Base-by-base conservation (phyloP, 345 rosid species). In the Jatropha curcas region DNA sequence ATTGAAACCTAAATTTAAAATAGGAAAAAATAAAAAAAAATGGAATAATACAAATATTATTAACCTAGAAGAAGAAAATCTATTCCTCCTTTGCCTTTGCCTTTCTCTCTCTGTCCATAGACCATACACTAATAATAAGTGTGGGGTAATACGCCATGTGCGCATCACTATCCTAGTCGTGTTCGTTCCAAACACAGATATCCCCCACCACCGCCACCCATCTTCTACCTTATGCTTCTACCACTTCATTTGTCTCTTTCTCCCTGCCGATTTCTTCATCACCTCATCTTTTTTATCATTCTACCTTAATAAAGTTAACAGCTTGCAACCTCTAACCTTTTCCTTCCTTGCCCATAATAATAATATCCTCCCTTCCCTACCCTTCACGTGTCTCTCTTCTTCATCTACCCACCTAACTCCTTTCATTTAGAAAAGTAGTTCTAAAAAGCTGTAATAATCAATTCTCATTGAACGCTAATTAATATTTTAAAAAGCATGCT, bases 61-160 rank as follows among this genome's bases (percentile, higher is more conserved):
- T n/a, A n/a, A n/a, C n/a, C n/a, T n/a, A n/a, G n/a, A n/a, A n/a
- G n/a, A 8, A 39, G 41, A 65, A 30, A 70, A 52, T 45, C 20
- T 22, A 20, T 27, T 24, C 37, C 2, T 31, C 17, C n/a, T n/a
- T n/a, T n/a, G n/a, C n/a, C n/a, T n/a, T n/a, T n/a, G n/a, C n/a
- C n/a, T 7, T 4, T n/a, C 1, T 20, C 24, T 39, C 1, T 25
- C 33, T 67, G 31, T 46, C 48, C 24, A 57, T 22, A 41, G n/a
- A n/a, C n/a, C 25, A 28, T 4, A 3, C 7, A 27, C 2, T 12
- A 31, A 19, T 5, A 34, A 20, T n/a, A 46, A 12, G 64, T 58
- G 77, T 76, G 82, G 82, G 85, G 84, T 48, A 72, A 22, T 68
- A 46, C 60, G 51, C 71, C 89, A 86, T 84, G 89, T 86, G 89